Evolutionary conservation across 1,284 basidiomycete genomes (phyloP).

Genomic region (Cryptococcus sp.): DNA sequence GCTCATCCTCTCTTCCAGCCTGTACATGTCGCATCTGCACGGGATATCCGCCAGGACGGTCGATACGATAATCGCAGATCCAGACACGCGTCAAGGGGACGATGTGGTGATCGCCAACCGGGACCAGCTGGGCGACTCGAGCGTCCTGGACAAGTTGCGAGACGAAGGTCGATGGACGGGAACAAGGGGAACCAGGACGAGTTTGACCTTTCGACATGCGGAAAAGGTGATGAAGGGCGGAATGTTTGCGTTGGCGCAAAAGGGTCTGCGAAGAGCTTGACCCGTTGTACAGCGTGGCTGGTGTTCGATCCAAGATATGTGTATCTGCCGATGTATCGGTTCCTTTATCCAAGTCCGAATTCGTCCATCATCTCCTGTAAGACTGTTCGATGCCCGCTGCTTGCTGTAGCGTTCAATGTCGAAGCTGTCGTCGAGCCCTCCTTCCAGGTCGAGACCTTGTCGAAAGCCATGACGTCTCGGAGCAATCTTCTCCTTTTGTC

Average conservation of each 20-base stretch:
- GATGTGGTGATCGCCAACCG: constrained; percentile 55
- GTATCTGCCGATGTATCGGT: neutral
- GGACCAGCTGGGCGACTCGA: constrained; percentile 50
- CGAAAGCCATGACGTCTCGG: neutral
- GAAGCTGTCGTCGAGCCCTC: neutral
- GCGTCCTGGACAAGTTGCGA: constrained; percentile 46
- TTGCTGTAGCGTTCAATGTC: neutral
- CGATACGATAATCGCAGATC: constrained; percentile 43
- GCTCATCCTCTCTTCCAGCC: constrained; percentile 62
- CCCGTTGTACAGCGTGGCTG: neutral
- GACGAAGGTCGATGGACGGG: constrained; percentile 53
- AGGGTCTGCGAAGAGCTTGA: constrained; percentile 9
- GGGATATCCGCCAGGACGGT: constrained; percentile 58
- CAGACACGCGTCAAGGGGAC: constrained; percentile 13
- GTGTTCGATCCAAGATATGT: constrained; percentile 4
- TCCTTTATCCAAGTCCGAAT: constrained; percentile 21
- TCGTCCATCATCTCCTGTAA: constrained; percentile 31
- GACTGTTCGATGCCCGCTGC: constrained; percentile 15
- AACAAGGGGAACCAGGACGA: constrained; percentile 59
- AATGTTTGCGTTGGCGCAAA: constrained; percentile 17
- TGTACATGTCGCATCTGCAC: constrained; percentile 69
- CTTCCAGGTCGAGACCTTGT: constrained; percentile 1
- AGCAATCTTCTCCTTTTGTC: neutral
- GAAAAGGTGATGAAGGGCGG: constrained; percentile 54
- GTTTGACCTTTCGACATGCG: constrained; percentile 82